Conservation (phyloP, 306 rosid species). For the Casuarina glauca region DNA sequence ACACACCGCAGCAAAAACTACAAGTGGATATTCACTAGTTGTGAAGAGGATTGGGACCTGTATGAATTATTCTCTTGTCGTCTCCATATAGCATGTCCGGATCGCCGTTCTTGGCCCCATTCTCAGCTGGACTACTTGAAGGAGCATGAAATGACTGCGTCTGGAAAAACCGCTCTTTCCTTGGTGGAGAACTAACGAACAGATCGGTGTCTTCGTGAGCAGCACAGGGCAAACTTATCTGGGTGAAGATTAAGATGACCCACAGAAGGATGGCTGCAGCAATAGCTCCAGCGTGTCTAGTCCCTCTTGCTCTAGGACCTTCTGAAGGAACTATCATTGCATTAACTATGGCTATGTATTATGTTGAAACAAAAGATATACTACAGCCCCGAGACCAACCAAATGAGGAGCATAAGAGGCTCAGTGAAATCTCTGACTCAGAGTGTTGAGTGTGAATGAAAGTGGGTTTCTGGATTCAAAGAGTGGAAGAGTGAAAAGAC, state of each 20-base stretch:
- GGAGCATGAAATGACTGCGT: slow-evolving; percentile 48
- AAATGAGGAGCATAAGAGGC: slow-evolving; percentile 38
- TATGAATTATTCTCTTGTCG: slow-evolving; percentile 70
- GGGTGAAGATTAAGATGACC: slow-evolving; percentile 56
- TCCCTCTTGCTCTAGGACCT: slow-evolving; percentile 37
- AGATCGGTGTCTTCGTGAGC: slow-evolving; percentile 22
- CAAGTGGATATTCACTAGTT: slow-evolving; percentile 46
- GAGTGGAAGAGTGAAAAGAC: neutral
- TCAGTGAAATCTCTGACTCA: slow-evolving; percentile 7
- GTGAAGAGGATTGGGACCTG: slow-evolving; percentile 97
- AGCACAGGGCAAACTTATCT: slow-evolving; percentile 34
- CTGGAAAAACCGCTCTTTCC: slow-evolving; percentile 32
- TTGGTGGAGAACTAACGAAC: slow-evolving; percentile 19
- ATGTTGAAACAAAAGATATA: neutral
- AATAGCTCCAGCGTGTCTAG: slow-evolving; percentile 20
- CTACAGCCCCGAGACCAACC: slow-evolving; percentile 28
- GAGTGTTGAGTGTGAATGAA: slow-evolving; percentile 27
- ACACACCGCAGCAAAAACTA: slow-evolving; percentile 27
- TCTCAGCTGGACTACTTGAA: slow-evolving; percentile 17
- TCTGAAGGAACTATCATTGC: slow-evolving; percentile 59
- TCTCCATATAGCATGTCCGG: slow-evolving; percentile 43
- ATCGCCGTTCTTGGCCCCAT: slow-evolving; percentile 19
- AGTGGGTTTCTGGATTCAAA: neutral
- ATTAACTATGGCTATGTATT: neutral
- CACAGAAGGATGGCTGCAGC: slow-evolving; percentile 48